Evolutionary conservation across 73 alveolate species (phyloP).

Genomic region (Paramecium caudatum): DNA sequence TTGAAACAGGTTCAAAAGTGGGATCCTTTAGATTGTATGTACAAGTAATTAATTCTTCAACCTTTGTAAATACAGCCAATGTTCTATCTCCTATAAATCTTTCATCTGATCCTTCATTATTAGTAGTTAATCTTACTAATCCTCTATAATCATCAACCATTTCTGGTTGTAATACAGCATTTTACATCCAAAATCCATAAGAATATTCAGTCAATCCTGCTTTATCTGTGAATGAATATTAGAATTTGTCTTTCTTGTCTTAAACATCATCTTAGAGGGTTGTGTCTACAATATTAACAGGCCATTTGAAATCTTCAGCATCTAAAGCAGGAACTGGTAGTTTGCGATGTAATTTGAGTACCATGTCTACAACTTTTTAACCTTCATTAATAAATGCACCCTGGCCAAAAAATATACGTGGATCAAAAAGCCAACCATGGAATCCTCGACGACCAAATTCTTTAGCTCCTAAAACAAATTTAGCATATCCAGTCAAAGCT

Average conservation of each 20-base stretch:
- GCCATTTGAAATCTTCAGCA: slow-evolving; percentile 46
- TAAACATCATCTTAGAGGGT: neutral
- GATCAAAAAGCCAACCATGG: slow-evolving; percentile 55
- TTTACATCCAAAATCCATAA: slow-evolving; percentile 55
- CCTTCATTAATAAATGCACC: slow-evolving; percentile 30
- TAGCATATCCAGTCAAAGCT: slow-evolving; percentile 40
- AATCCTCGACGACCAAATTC: slow-evolving; percentile 29
- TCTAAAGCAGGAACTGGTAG: slow-evolving; percentile 40
- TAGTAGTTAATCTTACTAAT: neutral
- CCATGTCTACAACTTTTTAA: slow-evolving; percentile 56
- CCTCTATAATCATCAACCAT: slow-evolving; percentile 40
- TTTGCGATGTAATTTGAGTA: slow-evolving; percentile 29
- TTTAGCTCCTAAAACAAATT: slow-evolving; percentile 53
- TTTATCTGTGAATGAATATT: slow-evolving; percentile 3
- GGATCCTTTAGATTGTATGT: slow-evolving; percentile 7
- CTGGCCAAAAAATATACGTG: slow-evolving; percentile 19
- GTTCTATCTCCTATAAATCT: slow-evolving; percentile 47
- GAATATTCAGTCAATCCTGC: neutral
- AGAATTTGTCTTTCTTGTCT: neutral
- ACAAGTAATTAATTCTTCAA: neutral
- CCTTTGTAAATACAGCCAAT: neutral
- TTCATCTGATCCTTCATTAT: slow-evolving; percentile 43
- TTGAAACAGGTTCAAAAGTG: slow-evolving; percentile 21
- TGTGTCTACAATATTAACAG: neutral
- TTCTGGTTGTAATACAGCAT: slow-evolving; percentile 36